Conservation (phyloP, 2,329 filamentous ascomycete genomes). For the Aureobasidium namibiae region DNA sequence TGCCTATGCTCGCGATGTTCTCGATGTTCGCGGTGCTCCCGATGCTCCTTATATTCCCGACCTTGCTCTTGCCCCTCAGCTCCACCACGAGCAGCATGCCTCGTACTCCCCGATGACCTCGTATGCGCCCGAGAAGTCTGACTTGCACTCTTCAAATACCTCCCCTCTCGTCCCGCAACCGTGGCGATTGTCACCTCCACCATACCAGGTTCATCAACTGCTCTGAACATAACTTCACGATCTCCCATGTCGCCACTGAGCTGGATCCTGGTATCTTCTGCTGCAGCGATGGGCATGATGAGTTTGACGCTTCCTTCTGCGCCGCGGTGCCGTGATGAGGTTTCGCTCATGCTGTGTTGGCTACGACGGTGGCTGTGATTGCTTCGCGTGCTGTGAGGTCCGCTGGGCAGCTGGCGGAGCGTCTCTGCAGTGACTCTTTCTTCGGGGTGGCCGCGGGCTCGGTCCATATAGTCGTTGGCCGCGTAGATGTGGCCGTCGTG, state of each 20-base stretch:
- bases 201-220: not conserved
- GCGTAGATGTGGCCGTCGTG: not conserved
- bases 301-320: not conserved
- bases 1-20: too few species aligned
- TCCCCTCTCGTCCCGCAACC: not conserved
- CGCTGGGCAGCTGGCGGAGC: not conserved
- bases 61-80: slow-evolving; percentile 3
- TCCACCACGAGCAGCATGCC: not conserved
- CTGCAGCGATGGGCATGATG: not conserved
- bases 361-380: not conserved
- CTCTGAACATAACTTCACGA: not conserved
- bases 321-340: not conserved
- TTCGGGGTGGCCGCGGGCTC: not conserved
- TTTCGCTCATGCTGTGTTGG: slow-evolving; percentile 4
- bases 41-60: not conserved
- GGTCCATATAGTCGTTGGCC: not conserved
- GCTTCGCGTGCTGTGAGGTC: not conserved
- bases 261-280: not conserved
- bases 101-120: not conserved
- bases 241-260: slow-evolving; percentile 1
- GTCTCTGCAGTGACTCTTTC: not conserved
- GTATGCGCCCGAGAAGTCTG: not conserved
- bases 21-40: not conserved
- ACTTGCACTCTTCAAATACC: slow-evolving; percentile 1
- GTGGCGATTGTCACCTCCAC: slow-evolving; percentile 1